Evolutionary conservation across 2,329 filamentous ascomycete species (phyloP).

Genomic region (Neopestalotiopsis sp.): DNA sequence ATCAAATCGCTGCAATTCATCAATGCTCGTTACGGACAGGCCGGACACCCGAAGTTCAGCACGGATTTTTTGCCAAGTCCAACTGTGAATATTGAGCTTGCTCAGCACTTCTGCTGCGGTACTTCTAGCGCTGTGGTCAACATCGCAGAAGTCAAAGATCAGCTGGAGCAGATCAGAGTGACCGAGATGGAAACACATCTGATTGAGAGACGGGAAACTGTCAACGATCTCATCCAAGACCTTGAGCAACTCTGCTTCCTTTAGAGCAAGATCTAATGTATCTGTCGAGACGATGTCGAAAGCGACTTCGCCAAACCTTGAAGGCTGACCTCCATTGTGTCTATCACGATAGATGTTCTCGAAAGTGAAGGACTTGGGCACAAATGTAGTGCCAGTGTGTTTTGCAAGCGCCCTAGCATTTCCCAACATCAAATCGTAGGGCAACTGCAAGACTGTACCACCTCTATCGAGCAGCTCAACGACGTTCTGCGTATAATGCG

Average conservation of each 20-base stretch:
- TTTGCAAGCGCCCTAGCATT: constrained; percentile 85
- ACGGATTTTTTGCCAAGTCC: constrained; percentile 83
- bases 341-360: constrained; percentile 86
- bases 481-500: constrained; percentile 77
- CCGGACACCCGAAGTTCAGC: constrained; percentile 81
- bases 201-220: constrained; percentile 76
- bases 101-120: constrained; percentile 83
- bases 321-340: constrained; percentile 79
- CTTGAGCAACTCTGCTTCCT: constrained; percentile 93
- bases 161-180: constrained; percentile 86
- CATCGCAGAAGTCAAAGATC: constrained; percentile 89
- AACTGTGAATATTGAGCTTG: constrained; percentile 82
- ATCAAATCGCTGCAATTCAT: constrained; percentile 89
- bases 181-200: constrained; percentile 89
- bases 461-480: constrained; percentile 82
- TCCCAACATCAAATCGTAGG: constrained; percentile 89
- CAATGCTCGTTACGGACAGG: constrained; percentile 85
- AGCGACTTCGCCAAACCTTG: constrained; percentile 86
- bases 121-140: constrained; percentile 71
- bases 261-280: constrained; percentile 80
- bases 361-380: constrained; percentile 84
- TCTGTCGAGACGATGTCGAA: constrained; percentile 94
- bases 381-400: constrained; percentile 61
- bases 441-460: constrained; percentile 90
- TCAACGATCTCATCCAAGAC: constrained; percentile 90